Evolutionary conservation across 2,329 filamentous ascomycete species (phyloP).

Genomic region (Neophaeococcomyces aloes): DNA sequence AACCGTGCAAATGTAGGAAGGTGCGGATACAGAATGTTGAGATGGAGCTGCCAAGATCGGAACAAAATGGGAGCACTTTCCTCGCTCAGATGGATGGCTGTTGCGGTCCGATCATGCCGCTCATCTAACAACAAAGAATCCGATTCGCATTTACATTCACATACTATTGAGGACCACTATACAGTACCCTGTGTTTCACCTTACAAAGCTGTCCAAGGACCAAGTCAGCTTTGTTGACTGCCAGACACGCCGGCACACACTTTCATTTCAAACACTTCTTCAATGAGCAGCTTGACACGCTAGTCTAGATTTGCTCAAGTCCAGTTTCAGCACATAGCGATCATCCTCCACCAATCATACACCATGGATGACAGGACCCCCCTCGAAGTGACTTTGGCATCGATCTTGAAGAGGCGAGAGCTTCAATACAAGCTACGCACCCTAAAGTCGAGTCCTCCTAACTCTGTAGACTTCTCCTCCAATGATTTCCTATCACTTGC

Average conservation of each 20-base stretch:
- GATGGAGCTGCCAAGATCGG: too few species aligned
- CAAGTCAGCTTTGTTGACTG: too few species aligned
- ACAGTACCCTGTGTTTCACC: too few species aligned
- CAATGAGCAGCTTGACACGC: neutral
- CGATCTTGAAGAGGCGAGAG: constrained; percentile 30
- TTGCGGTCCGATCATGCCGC: too few species aligned
- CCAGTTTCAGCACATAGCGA: neutral
- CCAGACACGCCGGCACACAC: too few species aligned
- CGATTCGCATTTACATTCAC: too few species aligned
- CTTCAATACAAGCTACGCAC: constrained; percentile 36
- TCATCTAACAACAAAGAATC: too few species aligned
- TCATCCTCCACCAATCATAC: neutral
- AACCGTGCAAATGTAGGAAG: neutral
- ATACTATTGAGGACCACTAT: too few species aligned
- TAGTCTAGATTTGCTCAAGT: neutral
- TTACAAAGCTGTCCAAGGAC: too few species aligned
- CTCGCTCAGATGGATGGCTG: too few species aligned
- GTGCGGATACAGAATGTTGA: too few species aligned
- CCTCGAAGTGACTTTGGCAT: constrained; percentile 15
- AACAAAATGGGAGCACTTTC: too few species aligned
- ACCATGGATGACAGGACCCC: constrained; percentile 1
- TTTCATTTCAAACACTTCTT: neutral
- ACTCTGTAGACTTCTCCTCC: constrained; percentile 49
- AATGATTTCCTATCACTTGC: constrained; percentile 56
- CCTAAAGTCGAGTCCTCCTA: constrained; percentile 36